Base-by-base conservation (phyloP, 2,329 filamentous ascomycete genomes). In the Aureobasidium sp. region DNA sequence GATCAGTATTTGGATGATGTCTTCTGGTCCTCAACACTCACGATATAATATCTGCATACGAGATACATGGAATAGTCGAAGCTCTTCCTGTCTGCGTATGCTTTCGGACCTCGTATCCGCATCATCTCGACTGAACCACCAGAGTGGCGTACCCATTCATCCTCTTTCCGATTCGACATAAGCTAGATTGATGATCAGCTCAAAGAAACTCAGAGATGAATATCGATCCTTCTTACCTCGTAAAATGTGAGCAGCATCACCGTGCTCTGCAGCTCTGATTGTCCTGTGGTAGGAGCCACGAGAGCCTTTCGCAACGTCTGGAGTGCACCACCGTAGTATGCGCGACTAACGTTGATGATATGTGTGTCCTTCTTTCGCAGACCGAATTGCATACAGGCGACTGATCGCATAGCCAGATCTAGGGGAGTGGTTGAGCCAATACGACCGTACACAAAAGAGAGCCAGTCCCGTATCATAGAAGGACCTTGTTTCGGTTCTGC, bases 21-120 rank as follows among this genome's bases (percentile, higher is more conserved):
- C 2, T 44, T 42, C 45, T 8, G 37, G 22, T 1, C 14, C 5
- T 9, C 17, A 5, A 11, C 24, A 56, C 60, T 48, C 17, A 61
- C 60, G 6, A 61, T 61, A n/a, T 56, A 56, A 24, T 53, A 53
- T 12, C 60, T 37, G 40, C 60, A 61, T 7, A 61, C 60, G 5
- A 61, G 60, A 29, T 61, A 61, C 60, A 61, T 61, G 19, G 49
- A 48, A n/a, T 61, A 61, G 15, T 61, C 60, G 33, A 54, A 61
- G n/a, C 60, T 53, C 24, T 53, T 61, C 15, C 49, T 7, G n/a
- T 60, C 35, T 17, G 17, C n/a, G 33, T 61, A 61, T 22, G 60
- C 60, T 22, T n/a, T 45, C 15, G 60, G 60, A 31, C 60, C 60
- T 53, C 60, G 19, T 24, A 61, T 22, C 8, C 49, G 48, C 60